Evolutionary conservation across 768 basidiomycete species (phyloP), one percentile per base, ranked within the genome.

Genomic region (Rhodotorula babjevae): DNA sequence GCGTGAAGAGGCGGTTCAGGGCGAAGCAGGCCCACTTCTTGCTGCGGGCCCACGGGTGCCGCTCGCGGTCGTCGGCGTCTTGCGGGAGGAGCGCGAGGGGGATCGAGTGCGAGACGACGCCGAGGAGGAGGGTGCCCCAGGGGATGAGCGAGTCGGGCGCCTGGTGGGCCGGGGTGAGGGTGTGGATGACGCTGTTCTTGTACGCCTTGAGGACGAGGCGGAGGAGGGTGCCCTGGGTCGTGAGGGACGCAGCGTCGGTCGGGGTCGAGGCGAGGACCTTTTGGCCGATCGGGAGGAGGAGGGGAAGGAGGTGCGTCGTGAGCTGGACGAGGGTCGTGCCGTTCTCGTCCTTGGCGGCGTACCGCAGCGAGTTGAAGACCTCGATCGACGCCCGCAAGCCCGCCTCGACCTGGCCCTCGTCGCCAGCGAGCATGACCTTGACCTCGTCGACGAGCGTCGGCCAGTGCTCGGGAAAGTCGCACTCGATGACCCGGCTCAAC

Each of bases 21-120:
- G 87, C 87, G n/a, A 85, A 86, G 78, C 89, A 93, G 1, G 92
- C 90, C 93, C 92, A 94, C 79, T 95, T 95, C 83, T 94, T 94
- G 16, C 89, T 86, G 79, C 88, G 89, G 90, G 91, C 92, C 92
- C 93, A 95, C 77, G 91, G 89, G 59, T 84, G 86, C 60, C 84
- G 84, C 82, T 93, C 91, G 49, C 90, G 84, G 25, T 89, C 89
- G 11, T 92, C 89, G 72, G 87, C 86, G 68, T 90, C 87, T 42
- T 85, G 86, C 3, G 90, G 88, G 0, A 92, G 66, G 85, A 31
- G 84, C 85, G 6, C 87, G 83, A 81, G 0, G 89, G 56, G 40
- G 58, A 76, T 18, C 10, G 90, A 46, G 42, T 93, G 83, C 68
- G 85, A 88, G n/a, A 93, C 85, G 29, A 93, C 85, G 62, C 85